Percentiles rank a stretch among this genome's conserved stretches.
These are phyloP conservation scores for Paecilomyces formosus DNA, from an alignment of 2,329 filamentous ascomycete genomes.

Conservation along the genomic window DNA sequence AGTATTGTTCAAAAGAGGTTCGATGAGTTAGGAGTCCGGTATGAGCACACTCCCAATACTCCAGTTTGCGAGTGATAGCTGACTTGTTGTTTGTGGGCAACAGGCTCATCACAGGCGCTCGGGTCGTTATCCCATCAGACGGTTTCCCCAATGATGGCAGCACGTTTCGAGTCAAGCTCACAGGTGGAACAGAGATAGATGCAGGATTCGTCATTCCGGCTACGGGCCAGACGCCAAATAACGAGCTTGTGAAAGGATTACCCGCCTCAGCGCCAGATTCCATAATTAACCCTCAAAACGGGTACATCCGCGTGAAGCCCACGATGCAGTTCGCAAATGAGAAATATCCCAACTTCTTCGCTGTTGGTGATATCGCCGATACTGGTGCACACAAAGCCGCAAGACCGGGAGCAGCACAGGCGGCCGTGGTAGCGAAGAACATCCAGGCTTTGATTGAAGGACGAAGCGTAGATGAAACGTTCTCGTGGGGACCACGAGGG, in stretches of 20 bases:
- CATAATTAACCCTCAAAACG: conserved; percentile 26
- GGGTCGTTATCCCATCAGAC: conserved; percentile 16
- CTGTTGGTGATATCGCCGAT: conserved; percentile 29
- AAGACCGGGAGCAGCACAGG: conserved; percentile 23
- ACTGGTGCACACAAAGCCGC: conserved; percentile 29
- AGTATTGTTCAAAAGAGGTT: conserved; percentile 23
- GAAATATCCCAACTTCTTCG: conserved; percentile 23
- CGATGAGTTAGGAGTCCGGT: conserved; percentile 24
- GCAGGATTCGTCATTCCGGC: conserved; percentile 38
- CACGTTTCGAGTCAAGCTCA: conserved; percentile 20
- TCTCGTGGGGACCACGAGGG: conserved; percentile 18
- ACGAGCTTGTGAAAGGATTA: conserved; percentile 28
- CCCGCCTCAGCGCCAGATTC: conserved; percentile 15
- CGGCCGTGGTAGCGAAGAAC: conserved; percentile 24
- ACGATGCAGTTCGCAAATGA: conserved; percentile 27
- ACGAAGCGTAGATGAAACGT: conserved; percentile 14
- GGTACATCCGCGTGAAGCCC: conserved; percentile 23
- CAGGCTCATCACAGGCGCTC: conserved; percentile 22
- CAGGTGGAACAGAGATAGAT: conserved; percentile 23
- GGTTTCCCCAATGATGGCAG: conserved; percentile 20
- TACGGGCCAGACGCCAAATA: conserved; percentile 44
- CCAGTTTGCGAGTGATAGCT: background rate
- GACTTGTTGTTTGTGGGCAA: background rate
- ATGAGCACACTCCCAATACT: background rate
- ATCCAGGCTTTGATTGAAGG: conserved; percentile 26